Evolutionary conservation across 257 asterid species (phyloP).

Genomic region (Fraxinus pennsylvanica): DNA sequence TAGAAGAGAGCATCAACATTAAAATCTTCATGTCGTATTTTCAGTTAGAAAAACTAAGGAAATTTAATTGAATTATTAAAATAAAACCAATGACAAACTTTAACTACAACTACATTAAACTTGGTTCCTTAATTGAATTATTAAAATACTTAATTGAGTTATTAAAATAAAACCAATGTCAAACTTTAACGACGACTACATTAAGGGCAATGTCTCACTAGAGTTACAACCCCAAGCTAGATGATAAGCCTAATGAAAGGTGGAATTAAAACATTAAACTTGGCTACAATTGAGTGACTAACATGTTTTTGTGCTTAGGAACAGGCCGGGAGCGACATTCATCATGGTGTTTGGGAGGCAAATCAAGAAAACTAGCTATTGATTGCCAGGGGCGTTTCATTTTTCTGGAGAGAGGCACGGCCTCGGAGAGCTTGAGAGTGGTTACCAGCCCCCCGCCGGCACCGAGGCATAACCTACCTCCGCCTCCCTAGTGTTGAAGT

Average conservation of each 20-base stretch:
- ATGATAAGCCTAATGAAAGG: no score
- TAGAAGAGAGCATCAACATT: no score
- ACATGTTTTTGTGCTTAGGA: neutral
- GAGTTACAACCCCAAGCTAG: no score
- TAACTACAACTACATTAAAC: neutral
- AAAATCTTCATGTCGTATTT: no score
- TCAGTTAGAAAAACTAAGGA: no score
- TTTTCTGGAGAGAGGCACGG: neutral
- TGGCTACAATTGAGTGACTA: neutral
- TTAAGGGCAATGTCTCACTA: no score
- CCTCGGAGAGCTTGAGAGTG: neutral
- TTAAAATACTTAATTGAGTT: no score
- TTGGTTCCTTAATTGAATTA: no score
- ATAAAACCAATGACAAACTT: neutral
- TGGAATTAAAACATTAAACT: no score
- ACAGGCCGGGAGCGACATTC: neutral
- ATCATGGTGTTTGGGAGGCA: neutral
- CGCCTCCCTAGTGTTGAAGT: neutral
- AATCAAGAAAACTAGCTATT: neutral
- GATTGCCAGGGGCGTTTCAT: neutral
- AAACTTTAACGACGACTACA: neutral
- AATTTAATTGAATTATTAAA: no score
- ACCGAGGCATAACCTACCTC: neutral
- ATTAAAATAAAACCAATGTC: no score
- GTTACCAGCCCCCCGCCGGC: neutral